Percentiles rank a stretch among this genome's conserved stretches.
Conservation (phyloP, 2,329 filamentous ascomycete genomes). For the Metarhizium robertsii region DNA sequence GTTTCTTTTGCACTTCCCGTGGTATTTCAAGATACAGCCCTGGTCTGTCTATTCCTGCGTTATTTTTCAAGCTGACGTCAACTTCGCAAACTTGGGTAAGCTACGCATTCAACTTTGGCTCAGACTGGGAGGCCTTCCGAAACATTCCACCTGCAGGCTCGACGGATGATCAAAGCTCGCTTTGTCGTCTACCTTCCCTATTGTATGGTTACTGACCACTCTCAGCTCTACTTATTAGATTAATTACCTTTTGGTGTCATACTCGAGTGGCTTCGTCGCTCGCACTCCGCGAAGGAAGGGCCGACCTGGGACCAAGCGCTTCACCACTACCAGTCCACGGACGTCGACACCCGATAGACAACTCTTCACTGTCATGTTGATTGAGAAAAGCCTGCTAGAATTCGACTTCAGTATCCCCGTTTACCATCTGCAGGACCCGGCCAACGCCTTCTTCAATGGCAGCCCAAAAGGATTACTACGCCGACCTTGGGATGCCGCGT, state of each 20-base stretch:
- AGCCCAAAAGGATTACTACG: constrained; percentile 67
- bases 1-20: neutral
- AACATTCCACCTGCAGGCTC: neutral
- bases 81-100: neutral
- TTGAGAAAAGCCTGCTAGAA: constrained; percentile 1
- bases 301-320: neutral
- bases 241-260: neutral
- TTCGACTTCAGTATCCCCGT: neutral
- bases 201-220: neutral
- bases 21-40: too few relatives aligned
- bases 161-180: neutral
- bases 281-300: neutral
- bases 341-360: neutral
- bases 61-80: neutral
- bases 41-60: too few relatives aligned
- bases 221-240: neutral
- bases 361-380: constrained; percentile 9
- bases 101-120: neutral
- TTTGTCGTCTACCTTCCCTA: neutral
- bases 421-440: constrained; percentile 1
- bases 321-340: neutral
- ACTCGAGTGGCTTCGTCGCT: neutral
- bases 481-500: constrained; percentile 63
- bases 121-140: neutral
- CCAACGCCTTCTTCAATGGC: constrained; percentile 19